Conservation (phyloP, 1,284 basidiomycete genomes). For the Mycena citricolor region DNA sequence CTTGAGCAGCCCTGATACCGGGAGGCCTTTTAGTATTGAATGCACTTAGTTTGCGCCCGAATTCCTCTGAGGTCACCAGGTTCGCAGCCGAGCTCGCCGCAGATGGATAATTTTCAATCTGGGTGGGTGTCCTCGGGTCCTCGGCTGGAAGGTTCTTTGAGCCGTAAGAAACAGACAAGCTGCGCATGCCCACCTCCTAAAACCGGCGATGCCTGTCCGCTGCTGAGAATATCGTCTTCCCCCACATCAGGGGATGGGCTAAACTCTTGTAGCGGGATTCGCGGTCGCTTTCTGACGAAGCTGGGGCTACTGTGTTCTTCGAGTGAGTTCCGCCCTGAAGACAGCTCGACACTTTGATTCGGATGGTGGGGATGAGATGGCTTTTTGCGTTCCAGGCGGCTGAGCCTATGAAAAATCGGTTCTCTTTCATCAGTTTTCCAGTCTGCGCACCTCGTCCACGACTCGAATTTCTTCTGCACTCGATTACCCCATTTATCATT, state of each 20-base stretch:
- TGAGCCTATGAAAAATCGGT: constrained; percentile 2
- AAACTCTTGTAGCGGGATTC: constrained; percentile 28
- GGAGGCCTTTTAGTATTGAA: constrained; percentile 46
- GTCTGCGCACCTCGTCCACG: constrained; percentile 62
- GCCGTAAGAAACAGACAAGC: no score
- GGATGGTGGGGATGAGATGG: constrained; percentile 9
- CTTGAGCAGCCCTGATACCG: constrained; percentile 30
- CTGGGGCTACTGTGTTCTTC: constrained; percentile 27
- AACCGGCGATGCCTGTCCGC: constrained; percentile 69
- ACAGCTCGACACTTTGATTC: constrained; percentile 32
- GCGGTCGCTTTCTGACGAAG: constrained; percentile 9
- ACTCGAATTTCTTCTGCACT: constrained; percentile 67
- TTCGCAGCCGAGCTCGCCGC: constrained; percentile 45
- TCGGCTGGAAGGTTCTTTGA: constrained; percentile 37
- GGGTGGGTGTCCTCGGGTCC: constrained; percentile 41
- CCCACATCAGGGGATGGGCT: constrained; percentile 34
- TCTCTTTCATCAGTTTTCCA: neutral
- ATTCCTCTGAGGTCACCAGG: constrained; percentile 35
- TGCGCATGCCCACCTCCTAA: no score
- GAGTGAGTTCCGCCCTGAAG: constrained; percentile 20
- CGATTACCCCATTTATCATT: constrained; percentile 53
- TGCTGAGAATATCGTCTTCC: constrained; percentile 67
- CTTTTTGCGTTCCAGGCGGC: constrained; percentile 28
- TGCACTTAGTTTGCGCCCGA: constrained; percentile 44
- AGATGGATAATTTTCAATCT: constrained; percentile 34